phyloP scores from a whole-genome alignment of 768 basidiomycete species.

The Mycena rebaudengoi region DNA sequence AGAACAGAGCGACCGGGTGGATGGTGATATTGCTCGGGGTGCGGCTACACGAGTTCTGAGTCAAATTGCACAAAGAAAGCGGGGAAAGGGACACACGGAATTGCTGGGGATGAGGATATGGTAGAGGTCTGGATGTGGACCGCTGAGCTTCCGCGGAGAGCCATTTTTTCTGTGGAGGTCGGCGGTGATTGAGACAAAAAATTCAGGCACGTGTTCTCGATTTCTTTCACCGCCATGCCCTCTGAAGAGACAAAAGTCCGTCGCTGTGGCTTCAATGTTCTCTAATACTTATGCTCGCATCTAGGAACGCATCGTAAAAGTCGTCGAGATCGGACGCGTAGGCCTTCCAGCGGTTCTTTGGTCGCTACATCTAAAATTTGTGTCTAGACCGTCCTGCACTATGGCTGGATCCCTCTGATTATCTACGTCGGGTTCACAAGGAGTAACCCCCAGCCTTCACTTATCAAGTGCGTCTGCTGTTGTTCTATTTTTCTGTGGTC shows the following conservation, averaged over 20 bases:
- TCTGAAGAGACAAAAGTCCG: conserved; percentile 91
- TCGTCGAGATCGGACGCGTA: conserved; percentile 85
- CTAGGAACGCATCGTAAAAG: conserved; percentile 85
- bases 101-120: conserved; percentile 40
- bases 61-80: neutral
- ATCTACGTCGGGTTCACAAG: conserved; percentile 95
- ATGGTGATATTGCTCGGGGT: conserved; percentile 80
- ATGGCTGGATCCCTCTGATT: conserved; percentile 96
- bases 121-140: conserved; percentile 54
- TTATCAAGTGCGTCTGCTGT: conserved; percentile 84
- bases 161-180: conserved; percentile 46
- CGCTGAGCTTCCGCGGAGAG: conserved; percentile 59
- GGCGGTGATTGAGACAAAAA: conserved; percentile 2
- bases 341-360: conserved; percentile 34
- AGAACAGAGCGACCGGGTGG: conserved; percentile 92
- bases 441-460: conserved; percentile 92
- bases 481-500: conserved; percentile 1
- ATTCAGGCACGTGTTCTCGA: neutral
- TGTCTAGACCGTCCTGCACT: conserved; percentile 85
- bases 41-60: conserved; percentile 53
- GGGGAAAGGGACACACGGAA: conserved; percentile 46
- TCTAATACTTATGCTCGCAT: neutral
- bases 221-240: conserved; percentile 62
- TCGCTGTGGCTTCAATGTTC: neutral
- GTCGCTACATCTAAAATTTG: conserved; percentile 9